A percentile compares a stretch with the other conserved stretches of the same genome.
Conservation (phyloP, 202 grass and related monocot genomes). For the Cymbopogon flexuosus region DNA sequence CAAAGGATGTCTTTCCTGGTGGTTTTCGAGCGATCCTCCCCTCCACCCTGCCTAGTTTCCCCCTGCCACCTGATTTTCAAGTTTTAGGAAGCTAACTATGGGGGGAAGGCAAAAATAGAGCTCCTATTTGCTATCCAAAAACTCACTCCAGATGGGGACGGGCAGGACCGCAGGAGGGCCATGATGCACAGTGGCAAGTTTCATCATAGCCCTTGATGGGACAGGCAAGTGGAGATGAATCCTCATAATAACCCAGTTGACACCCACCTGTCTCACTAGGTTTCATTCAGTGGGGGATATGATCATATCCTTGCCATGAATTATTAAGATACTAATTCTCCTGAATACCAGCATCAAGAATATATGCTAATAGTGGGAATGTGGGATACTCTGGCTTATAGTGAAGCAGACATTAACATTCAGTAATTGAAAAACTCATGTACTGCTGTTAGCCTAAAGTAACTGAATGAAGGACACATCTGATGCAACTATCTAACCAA, state of each 20-base stretch:
- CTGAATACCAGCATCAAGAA: not conserved
- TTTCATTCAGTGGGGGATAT: not conserved
- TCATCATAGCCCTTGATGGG: not conserved
- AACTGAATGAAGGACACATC: constrained; percentile 5
- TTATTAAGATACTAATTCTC: not conserved
- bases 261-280: not conserved
- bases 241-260: not conserved
- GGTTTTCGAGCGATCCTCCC: too few species aligned
- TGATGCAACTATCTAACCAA: not conserved
- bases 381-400: not conserved
- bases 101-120: too few species aligned
- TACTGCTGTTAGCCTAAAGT: not conserved
- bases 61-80: too few species aligned
- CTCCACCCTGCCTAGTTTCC: too few species aligned
- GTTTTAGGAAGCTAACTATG: too few species aligned
- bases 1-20: too few species aligned
- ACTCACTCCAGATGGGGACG: not conserved
- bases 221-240: not conserved
- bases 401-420: not conserved
- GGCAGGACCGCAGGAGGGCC: not conserved
- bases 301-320: not conserved
- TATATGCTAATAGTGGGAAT: not conserved
- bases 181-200: not conserved
- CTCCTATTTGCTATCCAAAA: not conserved
- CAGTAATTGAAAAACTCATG: not conserved